Base-by-base conservation (phyloP, 2,329 filamentous ascomycete genomes). In the Exophiala sideris region DNA sequence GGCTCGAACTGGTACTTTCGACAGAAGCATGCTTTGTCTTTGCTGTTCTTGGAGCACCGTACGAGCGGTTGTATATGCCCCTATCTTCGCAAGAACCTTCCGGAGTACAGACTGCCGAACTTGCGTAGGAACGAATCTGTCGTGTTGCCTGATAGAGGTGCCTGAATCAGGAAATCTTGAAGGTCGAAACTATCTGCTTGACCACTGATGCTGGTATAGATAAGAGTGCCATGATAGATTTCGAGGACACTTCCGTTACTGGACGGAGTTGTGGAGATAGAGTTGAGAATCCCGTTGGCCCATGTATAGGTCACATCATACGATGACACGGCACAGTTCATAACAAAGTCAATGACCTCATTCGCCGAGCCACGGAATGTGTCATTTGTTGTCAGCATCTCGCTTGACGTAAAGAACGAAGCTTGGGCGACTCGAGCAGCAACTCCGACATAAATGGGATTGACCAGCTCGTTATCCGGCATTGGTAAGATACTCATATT, bases 281-380 rank as follows among this genome's bases (percentile, higher is more conserved):
- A 36, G 18, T 50, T 38, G 8, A 57, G 24, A 8, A 3, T 29
- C 3, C 45, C 44, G 16, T 55, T 50, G 21, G 47, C 33, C 48
- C 51, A 60, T 9, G 39, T 55, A 46, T 60, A 60, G 4, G 32
- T 45, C 14, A 60, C 34, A 14, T 60, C 45, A 40, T 60, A 58
- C 8, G 57, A 51, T 9, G 45, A 34, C 5, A 55, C 24, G 11
- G 50, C 45, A 40, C 57, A 58, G 20, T 53, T 50, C 14, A 56
- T 34, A 10, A 55, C 16, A 40, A 55, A 52, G 18, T 54, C 55
- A 20, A 58, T 44, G 20, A 60, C 24, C 4, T 29, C 2, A 29
- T 29, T 29, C 1, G 4, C 24, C 24, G 24, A 29, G 2, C 24
- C 35, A 33, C 39, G 16, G 20, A 42, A 47, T n/a, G 45, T 50